A percentile compares a stretch with the other conserved stretches of the same genome.
Conservation (phyloP, 257 asterid species). For the Lithospermum erythrorhizon region DNA sequence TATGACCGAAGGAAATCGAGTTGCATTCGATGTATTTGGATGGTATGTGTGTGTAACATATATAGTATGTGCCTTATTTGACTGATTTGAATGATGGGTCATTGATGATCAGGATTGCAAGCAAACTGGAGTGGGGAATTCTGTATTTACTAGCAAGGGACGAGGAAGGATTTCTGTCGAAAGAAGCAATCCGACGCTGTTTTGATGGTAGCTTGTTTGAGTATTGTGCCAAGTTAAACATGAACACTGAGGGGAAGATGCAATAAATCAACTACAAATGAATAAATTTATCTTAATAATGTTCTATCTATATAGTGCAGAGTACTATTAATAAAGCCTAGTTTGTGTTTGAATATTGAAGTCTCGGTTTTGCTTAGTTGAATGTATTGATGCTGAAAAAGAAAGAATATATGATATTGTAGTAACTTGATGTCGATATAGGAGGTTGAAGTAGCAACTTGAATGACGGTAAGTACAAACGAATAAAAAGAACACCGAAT, state of each 20-base stretch:
- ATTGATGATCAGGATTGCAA: conserved; percentile 37
- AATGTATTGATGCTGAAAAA: neutral
- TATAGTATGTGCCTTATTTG: too few species aligned
- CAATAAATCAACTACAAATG: conserved; percentile 2
- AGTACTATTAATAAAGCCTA: neutral
- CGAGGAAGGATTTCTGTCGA: conserved; percentile 60
- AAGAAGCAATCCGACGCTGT: conserved; percentile 77
- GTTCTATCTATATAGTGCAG: too few species aligned
- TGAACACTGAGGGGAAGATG: conserved; percentile 26
- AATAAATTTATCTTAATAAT: too few species aligned
- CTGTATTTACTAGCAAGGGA: conserved; percentile 66
- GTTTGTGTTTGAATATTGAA: too few species aligned
- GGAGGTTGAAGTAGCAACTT: too few species aligned
- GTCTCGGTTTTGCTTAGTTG: neutral
- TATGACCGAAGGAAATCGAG: conserved; percentile 60
- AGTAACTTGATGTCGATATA: too few species aligned
- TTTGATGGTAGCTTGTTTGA: conserved; percentile 83
- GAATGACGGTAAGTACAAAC: too few species aligned
- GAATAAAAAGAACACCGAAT: too few species aligned
- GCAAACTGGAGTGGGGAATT: conserved; percentile 55
- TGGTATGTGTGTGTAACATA: conserved; percentile 4
- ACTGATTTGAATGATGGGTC: neutral
- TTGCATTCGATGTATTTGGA: conserved; percentile 39
- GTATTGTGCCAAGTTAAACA: conserved; percentile 59
- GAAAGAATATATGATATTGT: too few species aligned